These are phyloP conservation scores for Ophiostoma sp. DNA, from an alignment of 2,329 filamentous ascomycete species.

Conservation along the genomic window DNA sequence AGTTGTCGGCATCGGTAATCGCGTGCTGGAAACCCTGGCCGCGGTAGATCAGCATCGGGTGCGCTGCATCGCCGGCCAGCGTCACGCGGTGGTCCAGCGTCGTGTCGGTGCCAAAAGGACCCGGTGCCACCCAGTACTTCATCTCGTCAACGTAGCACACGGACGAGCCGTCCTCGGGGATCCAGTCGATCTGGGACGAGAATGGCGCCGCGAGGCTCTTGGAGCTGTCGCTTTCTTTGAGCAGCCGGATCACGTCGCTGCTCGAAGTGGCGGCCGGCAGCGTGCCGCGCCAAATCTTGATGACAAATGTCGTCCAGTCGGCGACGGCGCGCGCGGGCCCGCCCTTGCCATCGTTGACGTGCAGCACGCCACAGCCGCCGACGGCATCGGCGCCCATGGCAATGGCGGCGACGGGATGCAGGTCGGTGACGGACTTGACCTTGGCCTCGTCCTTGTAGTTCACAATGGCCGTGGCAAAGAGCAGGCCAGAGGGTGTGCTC, in stretches of 20 bases:
- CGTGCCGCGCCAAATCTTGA: slow-evolving; percentile 34
- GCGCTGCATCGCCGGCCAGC: slow-evolving; percentile 38
- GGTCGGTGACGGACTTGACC: slow-evolving; percentile 29
- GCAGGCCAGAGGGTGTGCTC: slow-evolving; percentile 31
- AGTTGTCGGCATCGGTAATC: slow-evolving; percentile 38
- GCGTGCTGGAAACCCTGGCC: slow-evolving; percentile 43
- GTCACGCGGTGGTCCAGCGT: slow-evolving; percentile 32
- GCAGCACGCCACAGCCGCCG: slow-evolving; percentile 30
- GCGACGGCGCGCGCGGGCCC: slow-evolving; percentile 22
- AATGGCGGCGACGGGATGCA: slow-evolving; percentile 33
- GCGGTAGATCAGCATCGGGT: slow-evolving; percentile 44
- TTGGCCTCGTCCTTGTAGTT: slow-evolving; percentile 30
- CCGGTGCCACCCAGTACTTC: slow-evolving; percentile 35
- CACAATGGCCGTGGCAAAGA: slow-evolving; percentile 31
- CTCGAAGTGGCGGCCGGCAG: slow-evolving; percentile 27
- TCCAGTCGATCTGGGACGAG: slow-evolving; percentile 35
- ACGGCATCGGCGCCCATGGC: slow-evolving; percentile 32
- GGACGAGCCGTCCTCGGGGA: slow-evolving; percentile 30
- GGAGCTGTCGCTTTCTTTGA: slow-evolving; percentile 29
- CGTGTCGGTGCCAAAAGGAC: slow-evolving; percentile 32
- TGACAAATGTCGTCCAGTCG: slow-evolving; percentile 35
- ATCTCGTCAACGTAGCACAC: slow-evolving; percentile 35
- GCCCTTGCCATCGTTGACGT: slow-evolving; percentile 23
- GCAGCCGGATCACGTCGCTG: slow-evolving; percentile 34
- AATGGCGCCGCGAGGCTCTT: slow-evolving; percentile 32